Conservation (phyloP, 441 rosid species). For the Croton laevigatus region DNA sequence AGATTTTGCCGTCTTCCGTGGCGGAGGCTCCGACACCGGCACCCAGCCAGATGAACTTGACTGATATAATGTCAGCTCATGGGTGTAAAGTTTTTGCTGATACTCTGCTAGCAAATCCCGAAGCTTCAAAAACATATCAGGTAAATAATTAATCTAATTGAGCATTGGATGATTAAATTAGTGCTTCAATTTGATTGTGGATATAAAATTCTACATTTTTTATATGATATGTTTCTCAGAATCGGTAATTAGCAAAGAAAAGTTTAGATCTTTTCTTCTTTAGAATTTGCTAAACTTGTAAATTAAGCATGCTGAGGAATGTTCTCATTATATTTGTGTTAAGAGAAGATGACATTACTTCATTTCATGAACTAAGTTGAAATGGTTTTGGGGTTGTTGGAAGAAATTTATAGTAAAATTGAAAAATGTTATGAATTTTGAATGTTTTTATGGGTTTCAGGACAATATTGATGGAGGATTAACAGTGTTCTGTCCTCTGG, state of each 20-base stretch:
- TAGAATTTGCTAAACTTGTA: background rate
- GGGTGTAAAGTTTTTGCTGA: conserved; percentile 94
- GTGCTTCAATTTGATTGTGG: background rate
- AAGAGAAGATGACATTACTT: background rate
- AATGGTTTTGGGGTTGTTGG: background rate
- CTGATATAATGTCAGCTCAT: conserved; percentile 78
- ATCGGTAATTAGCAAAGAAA: background rate
- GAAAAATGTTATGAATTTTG: conserved; percentile 8
- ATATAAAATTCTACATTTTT: background rate
- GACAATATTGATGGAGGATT: conserved; percentile 78
- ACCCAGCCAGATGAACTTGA: conserved; percentile 64
- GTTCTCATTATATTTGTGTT: background rate
- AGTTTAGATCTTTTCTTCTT: background rate
- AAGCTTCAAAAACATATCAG: conserved; percentile 64
- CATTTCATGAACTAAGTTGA: background rate
- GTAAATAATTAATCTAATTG: conserved; percentile 26
- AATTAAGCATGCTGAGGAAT: background rate
- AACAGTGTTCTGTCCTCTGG: conserved; percentile 91
- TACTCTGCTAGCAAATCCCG: conserved; percentile 55
- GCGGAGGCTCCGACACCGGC: conserved; percentile 86
- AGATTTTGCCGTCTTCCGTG: conserved; percentile 49
- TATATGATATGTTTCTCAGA: background rate
- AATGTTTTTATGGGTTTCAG: conserved; percentile 33
- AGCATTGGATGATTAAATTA: background rate
- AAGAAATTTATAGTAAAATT: background rate